Evolutionary conservation across 371 early-diverging fungal genomes (phyloP).

Genomic region (Dichotomocladium elegans): DNA sequence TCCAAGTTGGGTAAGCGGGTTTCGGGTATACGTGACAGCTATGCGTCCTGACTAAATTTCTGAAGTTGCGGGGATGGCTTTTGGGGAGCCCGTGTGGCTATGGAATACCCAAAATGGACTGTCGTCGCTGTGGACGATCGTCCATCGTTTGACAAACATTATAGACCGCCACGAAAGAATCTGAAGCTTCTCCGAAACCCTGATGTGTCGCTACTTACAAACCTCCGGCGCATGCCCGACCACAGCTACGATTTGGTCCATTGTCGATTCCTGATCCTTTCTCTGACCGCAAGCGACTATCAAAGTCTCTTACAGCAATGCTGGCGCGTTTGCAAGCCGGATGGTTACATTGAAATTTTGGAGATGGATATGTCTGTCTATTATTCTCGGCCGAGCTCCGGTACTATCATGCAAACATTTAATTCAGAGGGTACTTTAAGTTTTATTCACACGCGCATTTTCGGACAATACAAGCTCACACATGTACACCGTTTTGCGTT

Average conservation of each 20-base stretch:
- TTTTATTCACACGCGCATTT: too few species aligned
- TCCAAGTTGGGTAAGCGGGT: constrained; percentile 32
- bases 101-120: constrained; percentile 24
- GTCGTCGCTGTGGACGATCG: constrained; percentile 34
- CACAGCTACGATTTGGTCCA: constrained; percentile 30
- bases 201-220: constrained; percentile 15
- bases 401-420: constrained; percentile 19
- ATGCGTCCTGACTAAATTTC: not conserved
- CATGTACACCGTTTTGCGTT: too few species aligned
- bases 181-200: not conserved
- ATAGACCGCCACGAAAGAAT: not conserved
- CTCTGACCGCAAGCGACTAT: constrained; percentile 23
- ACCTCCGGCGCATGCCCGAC: constrained; percentile 21
- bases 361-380: constrained; percentile 42
- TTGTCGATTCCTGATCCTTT: constrained; percentile 24
- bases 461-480: too few species aligned
- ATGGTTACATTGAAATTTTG: constrained; percentile 33
- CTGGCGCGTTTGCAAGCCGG: constrained; percentile 31
- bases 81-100: constrained; percentile 36
- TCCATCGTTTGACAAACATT: not conserved
- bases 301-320: constrained; percentile 25
- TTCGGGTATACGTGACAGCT: not conserved
- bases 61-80: constrained; percentile 36
- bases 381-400: constrained; percentile 12
- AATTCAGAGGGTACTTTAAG: constrained; percentile 36